Evolutionary conservation across 2,329 filamentous ascomycete species (phyloP).

Genomic region (Apiospora sp.): DNA sequence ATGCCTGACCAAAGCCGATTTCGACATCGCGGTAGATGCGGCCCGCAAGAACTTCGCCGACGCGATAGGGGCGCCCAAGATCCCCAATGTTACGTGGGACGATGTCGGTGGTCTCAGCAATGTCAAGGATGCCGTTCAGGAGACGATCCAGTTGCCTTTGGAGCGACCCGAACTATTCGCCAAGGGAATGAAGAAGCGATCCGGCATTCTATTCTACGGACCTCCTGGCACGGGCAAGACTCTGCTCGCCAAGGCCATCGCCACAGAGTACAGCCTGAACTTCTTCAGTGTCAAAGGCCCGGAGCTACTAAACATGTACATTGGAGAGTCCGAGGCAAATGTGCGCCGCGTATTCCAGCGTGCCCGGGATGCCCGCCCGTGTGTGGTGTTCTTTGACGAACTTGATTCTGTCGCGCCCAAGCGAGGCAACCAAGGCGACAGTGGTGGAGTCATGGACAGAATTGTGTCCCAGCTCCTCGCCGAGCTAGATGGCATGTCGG

Average conservation of each 20-base stretch:
- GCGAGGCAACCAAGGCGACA: slow-evolving; percentile 95
- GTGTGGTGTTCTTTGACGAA: slow-evolving; percentile 94
- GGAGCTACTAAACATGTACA: slow-evolving; percentile 94
- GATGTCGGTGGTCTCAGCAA: slow-evolving; percentile 93
- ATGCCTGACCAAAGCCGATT: slow-evolving; percentile 82
- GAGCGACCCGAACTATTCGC: slow-evolving; percentile 93
- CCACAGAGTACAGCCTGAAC: slow-evolving; percentile 91
- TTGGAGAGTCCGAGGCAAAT: slow-evolving; percentile 92
- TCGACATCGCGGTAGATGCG: slow-evolving; percentile 92
- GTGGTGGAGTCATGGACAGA: slow-evolving; percentile 96
- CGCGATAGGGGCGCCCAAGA: slow-evolving; percentile 96
- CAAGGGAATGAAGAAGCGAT: slow-evolving; percentile 97
- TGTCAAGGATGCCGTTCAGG: slow-evolving; percentile 96
- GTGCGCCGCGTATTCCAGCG: slow-evolving; percentile 89
- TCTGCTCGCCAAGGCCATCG: slow-evolving; percentile 90
- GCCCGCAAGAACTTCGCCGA: slow-evolving; percentile 98
- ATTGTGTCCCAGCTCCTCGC: slow-evolving; percentile 95
- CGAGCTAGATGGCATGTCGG: slow-evolving; percentile 97
- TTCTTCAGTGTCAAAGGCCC: slow-evolving; percentile 95
- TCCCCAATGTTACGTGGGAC: slow-evolving; percentile 95
- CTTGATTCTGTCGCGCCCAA: slow-evolving; percentile 94
- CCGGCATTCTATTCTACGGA: slow-evolving; percentile 90
- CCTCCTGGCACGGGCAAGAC: slow-evolving; percentile 93
- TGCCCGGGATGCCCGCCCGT: slow-evolving; percentile 84
- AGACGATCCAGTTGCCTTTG: slow-evolving; percentile 93